These are phyloP conservation scores for Fusarium sp. DNA, from an alignment of 2,329 filamentous ascomycete species.

Conservation along the genomic window DNA sequence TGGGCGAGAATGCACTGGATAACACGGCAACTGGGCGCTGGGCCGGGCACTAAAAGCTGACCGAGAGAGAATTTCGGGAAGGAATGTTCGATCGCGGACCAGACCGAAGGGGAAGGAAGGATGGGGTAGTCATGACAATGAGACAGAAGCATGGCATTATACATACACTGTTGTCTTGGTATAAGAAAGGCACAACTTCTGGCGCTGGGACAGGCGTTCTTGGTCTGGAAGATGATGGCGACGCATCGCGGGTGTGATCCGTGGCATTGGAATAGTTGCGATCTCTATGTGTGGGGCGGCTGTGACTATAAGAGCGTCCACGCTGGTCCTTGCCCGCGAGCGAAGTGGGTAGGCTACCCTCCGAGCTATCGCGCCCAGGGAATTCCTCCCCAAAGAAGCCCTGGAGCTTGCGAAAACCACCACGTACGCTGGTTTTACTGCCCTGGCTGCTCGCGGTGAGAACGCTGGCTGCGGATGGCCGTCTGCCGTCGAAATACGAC, in stretches of 20 bases:
- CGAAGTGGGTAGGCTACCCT: conserved; percentile 70
- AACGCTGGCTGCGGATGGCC: conserved; percentile 89
- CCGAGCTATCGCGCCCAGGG: conserved; percentile 77
- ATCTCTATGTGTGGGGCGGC: conserved; percentile 70
- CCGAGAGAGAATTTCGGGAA: conserved; percentile 23
- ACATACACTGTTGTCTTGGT: conserved; percentile 82
- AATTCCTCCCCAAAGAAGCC: conserved; percentile 95
- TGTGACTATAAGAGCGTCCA: conserved; percentile 71
- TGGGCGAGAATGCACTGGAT: conserved; percentile 2
- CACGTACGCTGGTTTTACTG: conserved; percentile 78
- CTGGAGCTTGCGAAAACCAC: conserved; percentile 84
- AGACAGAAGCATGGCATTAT: conserved; percentile 42
- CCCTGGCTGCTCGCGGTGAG: conserved; percentile 83
- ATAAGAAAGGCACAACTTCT: conserved; percentile 97
- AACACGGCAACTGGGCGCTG: conserved; percentile 9
- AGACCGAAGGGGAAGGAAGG: conserved; percentile 10
- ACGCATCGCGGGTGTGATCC: conserved; percentile 78
- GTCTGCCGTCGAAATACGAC: conserved; percentile 76
- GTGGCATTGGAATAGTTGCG: conserved; percentile 84
- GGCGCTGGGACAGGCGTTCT: conserved; percentile 88
- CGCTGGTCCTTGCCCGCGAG: conserved; percentile 68
- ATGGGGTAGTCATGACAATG: conserved; percentile 30
- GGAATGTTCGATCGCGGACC: conserved; percentile 30
- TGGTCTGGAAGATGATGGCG: conserved; percentile 80
- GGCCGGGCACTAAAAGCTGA: conserved; percentile 17